Percentiles rank a stretch among this genome's conserved stretches.
These are phyloP conservation scores for Sugiyamaella neomexicana DNA, from an alignment of 1,139 yeast genomes.

Conservation along the genomic window DNA sequence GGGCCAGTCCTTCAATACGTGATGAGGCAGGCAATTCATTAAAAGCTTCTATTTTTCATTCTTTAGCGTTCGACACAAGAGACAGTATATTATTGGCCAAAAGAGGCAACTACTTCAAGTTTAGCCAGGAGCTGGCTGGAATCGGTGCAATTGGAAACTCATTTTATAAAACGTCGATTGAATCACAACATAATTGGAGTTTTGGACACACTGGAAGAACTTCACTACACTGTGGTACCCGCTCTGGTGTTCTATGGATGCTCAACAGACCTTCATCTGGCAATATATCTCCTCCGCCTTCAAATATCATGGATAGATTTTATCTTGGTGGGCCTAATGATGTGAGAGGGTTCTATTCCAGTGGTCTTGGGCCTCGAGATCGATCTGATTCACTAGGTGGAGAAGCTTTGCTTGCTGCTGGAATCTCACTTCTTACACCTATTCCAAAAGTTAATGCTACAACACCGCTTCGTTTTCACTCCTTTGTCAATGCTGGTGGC, in stretches of 20 bases:
- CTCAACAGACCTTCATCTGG: constrained; percentile 15
- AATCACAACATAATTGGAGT: constrained; percentile 33
- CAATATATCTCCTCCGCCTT: constrained; percentile 21
- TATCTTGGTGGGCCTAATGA: constrained; percentile 83
- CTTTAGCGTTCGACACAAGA: constrained; percentile 40
- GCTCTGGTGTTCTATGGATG: constrained; percentile 58
- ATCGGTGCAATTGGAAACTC: constrained; percentile 18
- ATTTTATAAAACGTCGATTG: constrained; percentile 39
- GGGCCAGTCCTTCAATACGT: constrained; percentile 32
- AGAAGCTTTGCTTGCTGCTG: constrained; percentile 67
- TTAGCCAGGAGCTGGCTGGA: constrained; percentile 58
- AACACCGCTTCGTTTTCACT: constrained; percentile 68
- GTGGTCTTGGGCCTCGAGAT: constrained; percentile 85
- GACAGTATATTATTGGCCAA: constrained; percentile 41
- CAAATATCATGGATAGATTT: constrained; percentile 48
- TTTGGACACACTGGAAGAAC: constrained; percentile 12
- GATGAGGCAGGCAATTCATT: constrained; percentile 42
- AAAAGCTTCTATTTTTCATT: constrained; percentile 41
- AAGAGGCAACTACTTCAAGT: constrained; percentile 54
- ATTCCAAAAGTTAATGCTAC: constrained; percentile 55
- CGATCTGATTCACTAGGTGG: constrained; percentile 68
- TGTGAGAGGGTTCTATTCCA: constrained; percentile 69
- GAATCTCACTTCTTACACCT: constrained; percentile 62
- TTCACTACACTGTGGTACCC: constrained; percentile 41
- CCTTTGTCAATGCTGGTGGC: constrained; percentile 71